Percentiles rank a stretch among this genome's conserved stretches.
Conservation (phyloP, 1,284 basidiomycete species). For the Veloporphyrellus conicus region DNA sequence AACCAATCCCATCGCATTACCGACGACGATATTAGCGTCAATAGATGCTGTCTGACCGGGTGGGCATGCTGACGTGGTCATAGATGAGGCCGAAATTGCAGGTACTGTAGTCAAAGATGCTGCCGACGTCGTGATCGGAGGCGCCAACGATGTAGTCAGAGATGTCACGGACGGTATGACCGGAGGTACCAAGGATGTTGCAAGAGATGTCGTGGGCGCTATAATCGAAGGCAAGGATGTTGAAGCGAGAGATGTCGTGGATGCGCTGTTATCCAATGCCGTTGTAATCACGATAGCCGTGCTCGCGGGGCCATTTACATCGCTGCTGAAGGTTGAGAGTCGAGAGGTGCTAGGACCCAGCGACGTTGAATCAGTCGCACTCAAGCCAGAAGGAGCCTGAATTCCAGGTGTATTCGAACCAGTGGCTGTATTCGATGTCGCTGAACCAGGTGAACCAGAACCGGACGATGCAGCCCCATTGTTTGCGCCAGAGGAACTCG, state of each 20-base stretch:
- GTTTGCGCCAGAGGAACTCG: slow-evolving; percentile 9
- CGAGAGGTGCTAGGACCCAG: too few species aligned
- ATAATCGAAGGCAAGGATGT: too few species aligned
- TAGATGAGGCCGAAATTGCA: neutral
- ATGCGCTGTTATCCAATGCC: neutral
- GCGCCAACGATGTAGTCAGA: too few species aligned
- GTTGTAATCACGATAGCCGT: neutral
- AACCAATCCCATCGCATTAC: slow-evolving; percentile 4
- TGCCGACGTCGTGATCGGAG: too few species aligned
- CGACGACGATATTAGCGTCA: neutral
- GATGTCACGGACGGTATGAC: neutral
- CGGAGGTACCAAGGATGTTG: neutral
- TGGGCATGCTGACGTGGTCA: slow-evolving; percentile 11
- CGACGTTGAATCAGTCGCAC: neutral
- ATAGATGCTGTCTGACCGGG: slow-evolving; percentile 12
- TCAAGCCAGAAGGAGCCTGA: neutral
- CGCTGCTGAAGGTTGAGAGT: neutral
- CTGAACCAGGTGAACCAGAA: too few species aligned
- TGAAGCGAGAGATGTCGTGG: too few species aligned
- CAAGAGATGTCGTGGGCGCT: too few species aligned
- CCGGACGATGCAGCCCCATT: slow-evolving; percentile 1
- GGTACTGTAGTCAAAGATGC: neutral
- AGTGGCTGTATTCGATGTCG: neutral
- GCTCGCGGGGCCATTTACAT: neutral
- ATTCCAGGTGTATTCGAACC: neutral